These are phyloP conservation scores for Colletotrichum cordylinicola DNA, from an alignment of 2,329 filamentous ascomycete species.

Conservation along the genomic window DNA sequence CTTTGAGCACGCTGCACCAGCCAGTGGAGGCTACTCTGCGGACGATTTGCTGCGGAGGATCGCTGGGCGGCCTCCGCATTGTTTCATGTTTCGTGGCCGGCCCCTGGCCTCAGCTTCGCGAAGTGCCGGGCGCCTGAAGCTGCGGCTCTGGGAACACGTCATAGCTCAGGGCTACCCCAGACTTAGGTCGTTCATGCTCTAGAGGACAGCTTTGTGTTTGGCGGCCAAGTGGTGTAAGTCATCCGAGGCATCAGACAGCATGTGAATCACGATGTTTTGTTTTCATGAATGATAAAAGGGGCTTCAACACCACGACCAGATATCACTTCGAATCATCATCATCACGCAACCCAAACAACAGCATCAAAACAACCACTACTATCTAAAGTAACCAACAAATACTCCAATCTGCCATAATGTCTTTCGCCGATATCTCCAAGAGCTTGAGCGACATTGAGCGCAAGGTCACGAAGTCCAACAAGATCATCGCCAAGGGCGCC, in stretches of 20 bases:
- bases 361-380: background rate
- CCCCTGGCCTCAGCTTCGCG: background rate
- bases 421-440: conserved; percentile 15
- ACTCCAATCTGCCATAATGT: background rate
- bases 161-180: conserved; percentile 16
- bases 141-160: conserved; percentile 6
- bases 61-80: conserved; percentile 15
- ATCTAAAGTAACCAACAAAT: background rate
- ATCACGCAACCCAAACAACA: background rate
- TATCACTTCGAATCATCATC: rapidly evolving
- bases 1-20: background rate
- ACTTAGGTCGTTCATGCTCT: conserved; percentile 2
- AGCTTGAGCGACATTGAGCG: conserved; percentile 17
- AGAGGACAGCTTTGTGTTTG: background rate
- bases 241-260: conserved; percentile 6
- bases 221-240: background rate
- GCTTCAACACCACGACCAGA: rapidly evolving
- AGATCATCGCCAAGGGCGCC: conserved; percentile 10
- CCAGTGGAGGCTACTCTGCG: background rate
- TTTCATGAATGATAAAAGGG: background rate
- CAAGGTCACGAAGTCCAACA: conserved; percentile 13
- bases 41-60: background rate
- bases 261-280: conserved; percentile 12
- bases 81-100: conserved; percentile 15
- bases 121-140: background rate